Conservation (phyloP, 2,329 filamentous ascomycete genomes). For the Fonsecaea pugnacius region DNA sequence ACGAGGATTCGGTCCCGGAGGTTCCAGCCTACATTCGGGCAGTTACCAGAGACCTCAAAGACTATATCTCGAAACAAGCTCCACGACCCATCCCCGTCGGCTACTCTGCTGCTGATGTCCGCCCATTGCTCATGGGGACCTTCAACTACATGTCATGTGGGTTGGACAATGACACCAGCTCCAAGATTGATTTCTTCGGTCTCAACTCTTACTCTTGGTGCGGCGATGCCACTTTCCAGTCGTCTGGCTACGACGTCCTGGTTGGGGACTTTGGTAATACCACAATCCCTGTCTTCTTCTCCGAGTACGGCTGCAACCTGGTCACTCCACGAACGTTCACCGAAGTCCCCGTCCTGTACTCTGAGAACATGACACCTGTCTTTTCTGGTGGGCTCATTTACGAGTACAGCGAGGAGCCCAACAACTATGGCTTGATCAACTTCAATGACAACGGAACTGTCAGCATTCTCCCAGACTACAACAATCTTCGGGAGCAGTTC, state of each 20-base stretch:
- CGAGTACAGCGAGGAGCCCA: constrained; percentile 55
- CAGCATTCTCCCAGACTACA: constrained; percentile 67
- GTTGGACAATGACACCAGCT: constrained; percentile 53
- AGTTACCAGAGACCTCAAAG: constrained; percentile 69
- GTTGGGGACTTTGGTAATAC: constrained; percentile 62
- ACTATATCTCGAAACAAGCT: constrained; percentile 66
- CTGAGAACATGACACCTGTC: constrained; percentile 61
- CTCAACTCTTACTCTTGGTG: constrained; percentile 74
- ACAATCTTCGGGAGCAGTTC: constrained; percentile 76
- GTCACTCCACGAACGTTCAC: constrained; percentile 62
- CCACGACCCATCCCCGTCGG: constrained; percentile 66
- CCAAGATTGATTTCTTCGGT: constrained; percentile 67
- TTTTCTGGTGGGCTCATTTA: constrained; percentile 63
- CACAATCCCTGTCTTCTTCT: constrained; percentile 68
- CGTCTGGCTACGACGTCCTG: constrained; percentile 61
- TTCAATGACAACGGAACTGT: constrained; percentile 63
- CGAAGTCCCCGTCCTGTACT: constrained; percentile 65
- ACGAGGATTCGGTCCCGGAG: constrained; percentile 59
- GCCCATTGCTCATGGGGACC: constrained; percentile 63
- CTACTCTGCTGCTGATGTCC: constrained; percentile 70
- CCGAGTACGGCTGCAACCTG: constrained; percentile 69
- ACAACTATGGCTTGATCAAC: constrained; percentile 62
- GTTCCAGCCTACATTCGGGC: constrained; percentile 66
- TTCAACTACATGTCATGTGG: constrained; percentile 66
- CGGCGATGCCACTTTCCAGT: constrained; percentile 60